Evolutionary conservation across 2,329 filamentous ascomycete species (phyloP).

Genomic region (Cytospora paraplurivora): DNA sequence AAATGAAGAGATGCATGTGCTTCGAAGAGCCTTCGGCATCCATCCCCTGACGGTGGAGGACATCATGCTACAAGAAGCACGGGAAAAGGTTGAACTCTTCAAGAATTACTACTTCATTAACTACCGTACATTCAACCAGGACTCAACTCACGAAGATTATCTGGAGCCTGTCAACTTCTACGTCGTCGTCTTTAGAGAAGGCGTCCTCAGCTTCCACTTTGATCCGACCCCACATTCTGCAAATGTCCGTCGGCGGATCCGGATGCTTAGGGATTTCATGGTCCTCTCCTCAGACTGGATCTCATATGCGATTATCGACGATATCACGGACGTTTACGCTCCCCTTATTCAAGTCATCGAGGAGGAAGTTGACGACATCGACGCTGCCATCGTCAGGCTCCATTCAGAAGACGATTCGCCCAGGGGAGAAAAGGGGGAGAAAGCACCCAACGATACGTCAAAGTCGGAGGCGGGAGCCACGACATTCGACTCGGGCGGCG

Average conservation of each 20-base stretch:
- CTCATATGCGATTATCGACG: constrained; percentile 95
- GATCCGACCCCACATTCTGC: constrained; percentile 94
- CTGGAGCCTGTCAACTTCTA: constrained; percentile 97
- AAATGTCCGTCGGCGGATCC: constrained; percentile 90
- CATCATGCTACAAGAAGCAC: constrained; percentile 95
- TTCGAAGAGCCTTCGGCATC: constrained; percentile 91
- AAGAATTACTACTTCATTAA: constrained; percentile 98
- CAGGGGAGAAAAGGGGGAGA: constrained; percentile 41
- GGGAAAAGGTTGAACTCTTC: constrained; percentile 97
- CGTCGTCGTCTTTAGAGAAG: constrained; percentile 93
- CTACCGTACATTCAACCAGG: constrained; percentile 96
- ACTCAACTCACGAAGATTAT: constrained; percentile 84
- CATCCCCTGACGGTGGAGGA: constrained; percentile 95
- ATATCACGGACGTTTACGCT: constrained; percentile 95
- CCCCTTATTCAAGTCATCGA: constrained; percentile 92
- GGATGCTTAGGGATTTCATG: constrained; percentile 91
- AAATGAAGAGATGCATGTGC: constrained; percentile 91
- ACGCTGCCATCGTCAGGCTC: constrained; percentile 83
- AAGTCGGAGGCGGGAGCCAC: constrained; percentile 44
- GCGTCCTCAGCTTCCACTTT: constrained; percentile 95
- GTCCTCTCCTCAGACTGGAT: constrained; percentile 97
- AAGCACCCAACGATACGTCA: constrained; percentile 39
- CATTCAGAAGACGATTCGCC: constrained; percentile 62
- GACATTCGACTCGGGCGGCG: constrained; percentile 57
- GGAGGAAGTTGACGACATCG: constrained; percentile 95